Evolutionary conservation across 2,329 filamentous ascomycete genomes (phyloP).

Genomic region (Ascochyta pisi): DNA sequence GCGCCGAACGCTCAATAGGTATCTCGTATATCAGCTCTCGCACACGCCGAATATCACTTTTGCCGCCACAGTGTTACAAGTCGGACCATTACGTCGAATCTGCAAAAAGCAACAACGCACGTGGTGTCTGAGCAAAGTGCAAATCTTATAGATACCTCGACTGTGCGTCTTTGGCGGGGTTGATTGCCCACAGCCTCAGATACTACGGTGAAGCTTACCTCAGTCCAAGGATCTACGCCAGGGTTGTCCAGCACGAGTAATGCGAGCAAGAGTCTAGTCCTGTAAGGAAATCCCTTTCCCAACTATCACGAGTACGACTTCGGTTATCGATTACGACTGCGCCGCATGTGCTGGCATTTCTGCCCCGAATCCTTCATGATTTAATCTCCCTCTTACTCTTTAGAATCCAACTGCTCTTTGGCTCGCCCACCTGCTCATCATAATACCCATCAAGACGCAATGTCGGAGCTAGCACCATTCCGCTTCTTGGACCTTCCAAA

Average conservation of each 20-base stretch:
- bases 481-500: slow-evolving; percentile 18
- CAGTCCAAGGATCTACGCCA: neutral
- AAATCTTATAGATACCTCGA: neutral
- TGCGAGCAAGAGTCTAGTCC: neutral
- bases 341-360: slow-evolving; percentile 2
- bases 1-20: slow-evolving; percentile 6
- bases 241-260: neutral
- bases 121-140: neutral
- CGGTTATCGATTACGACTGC: slow-evolving; percentile 5
- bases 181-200: neutral
- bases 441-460: neutral
- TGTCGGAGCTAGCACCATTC: slow-evolving; percentile 1
- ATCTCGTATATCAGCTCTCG: neutral
- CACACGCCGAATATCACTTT: slow-evolving; percentile 3
- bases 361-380: neutral
- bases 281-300: slow-evolving; percentile 11
- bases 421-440: neutral
- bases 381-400: neutral
- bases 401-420: neutral
- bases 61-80: slow-evolving; percentile 17
- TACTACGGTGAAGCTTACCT: neutral
- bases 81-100: neutral
- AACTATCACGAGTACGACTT: neutral
- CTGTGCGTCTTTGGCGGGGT: neutral
- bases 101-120: slow-evolving; percentile 1